phyloP scores from a whole-genome alignment of 1,139 yeast species.

The Hyphopichia pseudoburtonii region DNA sequence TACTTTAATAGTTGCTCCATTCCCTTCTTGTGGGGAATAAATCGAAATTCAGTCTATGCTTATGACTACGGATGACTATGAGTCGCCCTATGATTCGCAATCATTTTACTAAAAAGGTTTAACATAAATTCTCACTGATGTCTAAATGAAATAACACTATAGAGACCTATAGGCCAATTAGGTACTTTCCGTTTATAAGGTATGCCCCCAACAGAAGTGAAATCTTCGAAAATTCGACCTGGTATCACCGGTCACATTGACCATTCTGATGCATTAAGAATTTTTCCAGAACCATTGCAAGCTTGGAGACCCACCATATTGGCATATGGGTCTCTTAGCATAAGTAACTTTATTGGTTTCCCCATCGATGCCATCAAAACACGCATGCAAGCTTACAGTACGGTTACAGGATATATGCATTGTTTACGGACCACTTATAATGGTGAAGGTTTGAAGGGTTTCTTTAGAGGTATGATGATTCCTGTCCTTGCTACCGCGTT shows the following conservation, averaged over 20 bases:
- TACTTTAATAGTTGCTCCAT: too few species aligned
- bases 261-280: not conserved
- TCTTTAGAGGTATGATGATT: slow-evolving; percentile 5
- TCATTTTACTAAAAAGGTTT: too few species aligned
- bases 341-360: slow-evolving; percentile 7
- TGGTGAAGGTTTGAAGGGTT: slow-evolving; percentile 6
- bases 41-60: too few species aligned
- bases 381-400: slow-evolving; percentile 8
- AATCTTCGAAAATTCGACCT: not conserved
- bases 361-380: slow-evolving; percentile 9
- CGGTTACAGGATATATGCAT: slow-evolving; percentile 3
- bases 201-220: not conserved
- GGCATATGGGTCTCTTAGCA: slow-evolving; percentile 6
- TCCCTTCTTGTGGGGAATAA: too few species aligned
- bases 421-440: slow-evolving; percentile 5
- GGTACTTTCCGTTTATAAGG: not conserved
- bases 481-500: slow-evolving; percentile 6
- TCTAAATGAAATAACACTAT: too few species aligned
- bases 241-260: slow-evolving; percentile 2
- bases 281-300: slow-evolving; percentile 4
- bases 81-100: too few species aligned
- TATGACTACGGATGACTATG: too few species aligned
- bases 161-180: too few species aligned
- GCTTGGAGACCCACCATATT: slow-evolving; percentile 7
- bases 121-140: too few species aligned